phyloP scores from a whole-genome alignment of 2,329 filamentous ascomycete genomes.

The Thielaviopsis punctulata region DNA sequence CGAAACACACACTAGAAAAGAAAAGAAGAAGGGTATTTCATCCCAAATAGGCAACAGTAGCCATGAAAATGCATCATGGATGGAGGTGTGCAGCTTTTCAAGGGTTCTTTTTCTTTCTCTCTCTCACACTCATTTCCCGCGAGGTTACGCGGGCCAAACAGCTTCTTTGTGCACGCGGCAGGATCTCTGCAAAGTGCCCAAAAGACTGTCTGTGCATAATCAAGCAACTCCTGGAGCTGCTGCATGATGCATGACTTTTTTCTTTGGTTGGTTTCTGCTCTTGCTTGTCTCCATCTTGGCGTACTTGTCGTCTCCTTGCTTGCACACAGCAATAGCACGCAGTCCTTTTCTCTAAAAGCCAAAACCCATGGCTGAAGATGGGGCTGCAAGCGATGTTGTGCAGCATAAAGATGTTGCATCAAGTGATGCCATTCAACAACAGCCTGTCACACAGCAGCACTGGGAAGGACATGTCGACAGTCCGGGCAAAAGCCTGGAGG shows the following conservation, averaged over 20 bases:
- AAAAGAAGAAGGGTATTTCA: constrained; percentile 13
- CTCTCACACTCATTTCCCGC: neutral
- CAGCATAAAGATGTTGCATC: constrained; percentile 9
- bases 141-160: neutral
- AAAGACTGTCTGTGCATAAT: too few relatives aligned
- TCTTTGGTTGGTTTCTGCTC: neutral
- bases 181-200: neutral
- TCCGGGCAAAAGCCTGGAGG: too few relatives aligned
- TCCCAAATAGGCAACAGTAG: constrained; percentile 1
- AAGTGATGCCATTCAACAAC: constrained; percentile 1
- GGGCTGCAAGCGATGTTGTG: constrained; percentile 9
- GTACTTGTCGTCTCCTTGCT: too few relatives aligned
- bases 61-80: neutral
- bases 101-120: neutral
- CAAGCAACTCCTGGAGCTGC: too few relatives aligned
- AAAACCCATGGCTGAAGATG: constrained; percentile 6
- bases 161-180: neutral
- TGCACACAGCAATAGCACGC: too few relatives aligned
- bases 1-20: too few relatives aligned
- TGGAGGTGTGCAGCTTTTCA: neutral
- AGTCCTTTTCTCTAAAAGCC: neutral
- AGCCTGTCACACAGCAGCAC: neutral
- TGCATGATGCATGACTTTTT: too few relatives aligned
- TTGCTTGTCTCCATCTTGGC: too few relatives aligned
- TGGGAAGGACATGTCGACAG: too few relatives aligned